Conservation (phyloP, 352 stramenopile genomes). For the Pythium scleroteichum region DNA sequence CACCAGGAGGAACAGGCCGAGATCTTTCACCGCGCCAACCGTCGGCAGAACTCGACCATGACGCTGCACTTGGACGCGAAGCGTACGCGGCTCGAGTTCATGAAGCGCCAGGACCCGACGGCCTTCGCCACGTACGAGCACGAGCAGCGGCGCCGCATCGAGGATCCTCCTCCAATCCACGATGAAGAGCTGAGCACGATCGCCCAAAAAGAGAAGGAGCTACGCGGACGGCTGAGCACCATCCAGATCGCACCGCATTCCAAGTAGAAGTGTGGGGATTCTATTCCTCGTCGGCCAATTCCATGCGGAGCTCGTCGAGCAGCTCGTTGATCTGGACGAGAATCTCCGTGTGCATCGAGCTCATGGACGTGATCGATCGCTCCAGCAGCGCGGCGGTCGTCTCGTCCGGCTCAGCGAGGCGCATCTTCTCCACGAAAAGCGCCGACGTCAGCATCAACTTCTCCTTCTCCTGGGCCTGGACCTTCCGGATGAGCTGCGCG, state of each 20-base stretch:
- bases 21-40: constrained; percentile 50
- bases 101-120: constrained; percentile 59
- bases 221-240: constrained; percentile 56
- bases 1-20: constrained; percentile 67
- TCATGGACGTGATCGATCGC: constrained; percentile 57
- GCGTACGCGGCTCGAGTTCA: constrained; percentile 67
- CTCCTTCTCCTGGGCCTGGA: constrained; percentile 81
- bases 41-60: constrained; percentile 71
- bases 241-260: constrained; percentile 29
- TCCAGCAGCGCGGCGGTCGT: constrained; percentile 57
- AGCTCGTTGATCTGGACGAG: constrained; percentile 81
- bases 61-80: constrained; percentile 76
- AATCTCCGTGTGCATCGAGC: constrained; percentile 54
- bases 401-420: constrained; percentile 51
- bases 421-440: constrained; percentile 82
- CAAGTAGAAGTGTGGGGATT: not conserved
- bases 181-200: constrained; percentile 51
- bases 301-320: constrained; percentile 61
- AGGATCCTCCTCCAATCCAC: constrained; percentile 51
- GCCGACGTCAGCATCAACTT: constrained; percentile 83
- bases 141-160: constrained; percentile 41
- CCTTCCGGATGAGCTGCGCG: constrained; percentile 63
- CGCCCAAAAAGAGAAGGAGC: constrained; percentile 52
- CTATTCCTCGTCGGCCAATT: constrained; percentile 43
- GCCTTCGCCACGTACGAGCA: constrained; percentile 54